These are phyloP conservation scores for Sporothrix inflata DNA, from an alignment of 2,329 filamentous ascomycete genomes.

Conservation along the genomic window DNA sequence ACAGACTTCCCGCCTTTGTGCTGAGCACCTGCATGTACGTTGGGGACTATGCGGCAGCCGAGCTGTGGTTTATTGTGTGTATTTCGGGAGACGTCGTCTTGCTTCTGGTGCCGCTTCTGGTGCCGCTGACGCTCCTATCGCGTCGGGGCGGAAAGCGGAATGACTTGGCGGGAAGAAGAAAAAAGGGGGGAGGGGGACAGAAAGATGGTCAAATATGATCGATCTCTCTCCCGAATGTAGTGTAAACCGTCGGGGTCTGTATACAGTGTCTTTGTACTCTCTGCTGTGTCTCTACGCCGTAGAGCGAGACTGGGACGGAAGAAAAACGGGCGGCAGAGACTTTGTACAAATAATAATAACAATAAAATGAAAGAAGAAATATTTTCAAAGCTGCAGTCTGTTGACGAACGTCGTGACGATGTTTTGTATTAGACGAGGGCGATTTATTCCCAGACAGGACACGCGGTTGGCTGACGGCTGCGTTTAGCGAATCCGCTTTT, in stretches of 20 bases:
- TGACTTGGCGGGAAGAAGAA: not conserved
- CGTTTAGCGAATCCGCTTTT: not conserved
- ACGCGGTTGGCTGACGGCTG: not conserved
- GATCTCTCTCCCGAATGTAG: conserved; percentile 24
- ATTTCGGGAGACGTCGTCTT: conserved; percentile 8
- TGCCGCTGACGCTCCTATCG: conserved; percentile 20
- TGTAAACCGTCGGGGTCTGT: conserved; percentile 14
- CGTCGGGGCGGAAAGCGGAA: conserved; percentile 19
- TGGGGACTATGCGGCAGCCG: not conserved
- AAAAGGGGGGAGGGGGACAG: not conserved
- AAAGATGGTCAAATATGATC: conserved; percentile 30
- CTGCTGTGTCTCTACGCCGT: too few relatives aligned
- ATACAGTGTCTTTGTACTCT: conserved; percentile 1
- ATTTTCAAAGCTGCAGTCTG: not conserved
- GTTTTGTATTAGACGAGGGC: not conserved
- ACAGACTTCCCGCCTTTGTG: conserved; percentile 21
- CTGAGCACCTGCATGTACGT: conserved; percentile 12
- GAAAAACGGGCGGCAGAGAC: not conserved
- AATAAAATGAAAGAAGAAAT: not conserved
- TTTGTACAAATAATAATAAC: not conserved
- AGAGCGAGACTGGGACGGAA: not conserved
- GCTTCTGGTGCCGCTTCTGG: not conserved
- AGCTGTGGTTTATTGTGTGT: not conserved
- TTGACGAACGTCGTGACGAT: not conserved
- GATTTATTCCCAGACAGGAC: conserved; percentile 9